Evolutionary conservation across 192 early-diverging fungal genomes (phyloP).

Genomic region (Kickxella alabastrina): DNA sequence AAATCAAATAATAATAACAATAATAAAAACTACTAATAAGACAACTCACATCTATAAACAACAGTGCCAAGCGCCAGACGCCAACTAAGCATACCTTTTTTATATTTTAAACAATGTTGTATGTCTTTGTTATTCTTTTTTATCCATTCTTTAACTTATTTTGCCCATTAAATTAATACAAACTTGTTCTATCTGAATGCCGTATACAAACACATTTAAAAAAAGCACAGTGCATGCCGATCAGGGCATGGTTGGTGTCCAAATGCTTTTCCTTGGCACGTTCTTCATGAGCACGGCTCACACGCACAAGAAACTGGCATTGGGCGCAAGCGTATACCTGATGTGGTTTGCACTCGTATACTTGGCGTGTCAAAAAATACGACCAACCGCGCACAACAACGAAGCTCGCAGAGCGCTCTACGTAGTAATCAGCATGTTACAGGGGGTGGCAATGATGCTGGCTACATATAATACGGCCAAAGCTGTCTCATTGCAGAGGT

Average conservation of each 20-base stretch:
- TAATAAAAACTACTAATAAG: too few relatives aligned
- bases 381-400: neutral
- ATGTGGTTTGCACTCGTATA: constrained; percentile 1
- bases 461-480: neutral
- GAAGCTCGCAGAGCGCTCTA: constrained; percentile 1
- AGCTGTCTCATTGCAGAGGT: neutral
- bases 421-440: constrained; percentile 3
- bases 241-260: neutral
- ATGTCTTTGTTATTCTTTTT: neutral
- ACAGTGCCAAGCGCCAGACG: too few relatives aligned
- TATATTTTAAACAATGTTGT: too few relatives aligned
- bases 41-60: too few relatives aligned
- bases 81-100: too few relatives aligned
- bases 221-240: neutral
- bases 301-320: neutral
- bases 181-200: too few relatives aligned
- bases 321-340: neutral
- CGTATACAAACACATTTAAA: neutral
- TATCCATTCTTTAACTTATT: neutral
- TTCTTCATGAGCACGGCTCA: neutral
- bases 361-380: constrained; percentile 3
- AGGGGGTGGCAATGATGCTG: neutral
- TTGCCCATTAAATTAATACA: too few relatives aligned
- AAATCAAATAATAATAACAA: too few relatives aligned
- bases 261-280: neutral